phyloP scores from a whole-genome alignment of 2,329 filamentous ascomycete genomes.

The Talaromyces islandicus region DNA sequence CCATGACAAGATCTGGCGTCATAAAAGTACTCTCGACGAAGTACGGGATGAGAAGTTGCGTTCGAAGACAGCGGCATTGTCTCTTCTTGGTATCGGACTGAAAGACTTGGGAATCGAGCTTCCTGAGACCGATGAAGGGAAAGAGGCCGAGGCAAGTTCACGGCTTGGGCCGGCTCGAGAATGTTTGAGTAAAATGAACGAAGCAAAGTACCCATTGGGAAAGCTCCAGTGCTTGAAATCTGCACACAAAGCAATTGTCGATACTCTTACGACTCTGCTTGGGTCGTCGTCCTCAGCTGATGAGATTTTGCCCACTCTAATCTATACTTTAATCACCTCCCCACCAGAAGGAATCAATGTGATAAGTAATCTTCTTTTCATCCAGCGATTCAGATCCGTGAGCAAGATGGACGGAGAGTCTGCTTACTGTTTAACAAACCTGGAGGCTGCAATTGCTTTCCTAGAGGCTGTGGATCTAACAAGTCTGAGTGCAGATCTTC shows the following conservation, averaged over 20 bases:
- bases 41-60: constrained; percentile 90
- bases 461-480: constrained; percentile 91
- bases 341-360: constrained; percentile 79
- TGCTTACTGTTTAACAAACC: constrained; percentile 91
- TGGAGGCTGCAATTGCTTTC: constrained; percentile 92
- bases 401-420: constrained; percentile 87
- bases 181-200: constrained; percentile 74
- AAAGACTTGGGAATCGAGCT: constrained; percentile 77
- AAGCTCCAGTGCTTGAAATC: constrained; percentile 85
- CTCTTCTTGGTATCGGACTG: constrained; percentile 84
- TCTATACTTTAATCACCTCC: constrained; percentile 89
- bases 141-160: constrained; percentile 62
- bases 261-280: constrained; percentile 64
- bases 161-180: constrained; percentile 66
- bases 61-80: constrained; percentile 85
- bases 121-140: constrained; percentile 54
- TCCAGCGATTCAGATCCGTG: constrained; percentile 82
- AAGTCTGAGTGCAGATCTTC: constrained; percentile 75
- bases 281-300: constrained; percentile 82
- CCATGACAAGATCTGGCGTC: constrained; percentile 84
- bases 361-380: constrained; percentile 91
- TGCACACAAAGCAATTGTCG: constrained; percentile 90
- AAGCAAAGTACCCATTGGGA: constrained; percentile 79
- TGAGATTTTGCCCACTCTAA: constrained; percentile 93
- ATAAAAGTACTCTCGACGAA: constrained; percentile 87